Base-by-base conservation (phyloP, 306 rosid genomes). In the Chamaecrista fasciculata region DNA sequence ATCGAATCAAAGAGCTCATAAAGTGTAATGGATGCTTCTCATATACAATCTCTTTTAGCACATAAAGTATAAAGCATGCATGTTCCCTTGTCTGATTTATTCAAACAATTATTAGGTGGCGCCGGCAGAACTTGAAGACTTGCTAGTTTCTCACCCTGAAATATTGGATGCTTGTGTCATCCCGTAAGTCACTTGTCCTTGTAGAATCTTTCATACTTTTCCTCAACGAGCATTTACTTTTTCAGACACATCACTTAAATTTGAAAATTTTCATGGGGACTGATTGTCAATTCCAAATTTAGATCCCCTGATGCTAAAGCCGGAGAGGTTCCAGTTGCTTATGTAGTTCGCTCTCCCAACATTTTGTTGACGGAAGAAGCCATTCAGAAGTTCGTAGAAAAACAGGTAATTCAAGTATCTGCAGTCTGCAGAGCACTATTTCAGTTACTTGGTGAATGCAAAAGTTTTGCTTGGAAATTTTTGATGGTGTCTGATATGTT, bases 271-370 rank as follows among this genome's bases (percentile, higher is more conserved):
- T 55, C 43, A 58, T 37, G 43, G 58, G 11, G 36, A 24, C 28
- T 73, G 5, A 8, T 11, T 47, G 46, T 59, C 47, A 61, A 67
- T 47, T 67, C 39, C 53, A 50, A 71, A 56, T 63, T 75, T 50
- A 83, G 91, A 71, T 73, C 69, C 29, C 77, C 77, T 0, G 84
- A 86, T 71, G 77, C 66, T 16, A 81, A 81, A 81, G 88, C 84
- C 6, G 86, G 91, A 16, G 80, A 83, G 66, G 88, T 83, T 69
- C 88, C 88, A 3, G 60, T 83, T 33, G 91, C 85, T n/a, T 68
- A 73, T 24, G 85, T 79, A 16, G 86, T 83, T 81, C 78, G 80
- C 26, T 61, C 74, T 1, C 80, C 80, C 26, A 53, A 79, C 51
- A 74, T 83, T 74, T 42, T 29, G 46, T 42, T 83, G n/a, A 73